Percentiles rank a stretch among this genome's conserved stretches.
These are phyloP conservation scores for Nigrograna mackinnonii DNA, from an alignment of 2,329 filamentous ascomycete genomes.

Conservation along the genomic window DNA sequence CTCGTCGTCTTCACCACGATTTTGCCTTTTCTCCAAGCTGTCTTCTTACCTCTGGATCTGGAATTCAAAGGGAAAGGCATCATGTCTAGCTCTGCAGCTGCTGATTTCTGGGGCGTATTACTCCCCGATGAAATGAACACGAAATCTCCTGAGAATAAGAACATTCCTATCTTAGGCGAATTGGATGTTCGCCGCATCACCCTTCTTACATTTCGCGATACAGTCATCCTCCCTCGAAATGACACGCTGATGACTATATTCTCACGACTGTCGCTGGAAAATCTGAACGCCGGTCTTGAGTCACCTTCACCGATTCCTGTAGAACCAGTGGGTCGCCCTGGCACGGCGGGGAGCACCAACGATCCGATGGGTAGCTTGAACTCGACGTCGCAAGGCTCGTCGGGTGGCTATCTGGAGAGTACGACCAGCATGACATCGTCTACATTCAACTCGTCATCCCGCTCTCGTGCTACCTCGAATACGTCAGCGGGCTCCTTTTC, in stretches of 20 bases:
- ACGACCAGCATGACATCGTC: slow-evolving; percentile 58
- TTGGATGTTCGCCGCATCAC: slow-evolving; percentile 90
- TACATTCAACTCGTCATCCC: slow-evolving; percentile 50
- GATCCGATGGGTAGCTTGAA: slow-evolving; percentile 70
- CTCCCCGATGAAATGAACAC: slow-evolving; percentile 52
- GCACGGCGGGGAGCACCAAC: slow-evolving; percentile 31
- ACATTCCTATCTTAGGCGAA: slow-evolving; percentile 53
- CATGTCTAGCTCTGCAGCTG: slow-evolving; percentile 76
- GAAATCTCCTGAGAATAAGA: slow-evolving; percentile 44
- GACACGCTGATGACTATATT: slow-evolving; percentile 89
- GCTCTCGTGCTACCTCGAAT: slow-evolving; percentile 84
- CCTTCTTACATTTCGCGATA: slow-evolving; percentile 84
- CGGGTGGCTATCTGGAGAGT: slow-evolving; percentile 76
- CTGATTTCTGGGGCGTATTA: slow-evolving; percentile 86
- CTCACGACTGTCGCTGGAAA: slow-evolving; percentile 85
- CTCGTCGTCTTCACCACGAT: slow-evolving; percentile 88
- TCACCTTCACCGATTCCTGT: slow-evolving; percentile 27
- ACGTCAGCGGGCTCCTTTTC: slow-evolving; percentile 61
- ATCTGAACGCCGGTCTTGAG: slow-evolving; percentile 54
- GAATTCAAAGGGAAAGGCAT: slow-evolving; percentile 90
- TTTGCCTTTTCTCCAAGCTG: slow-evolving; percentile 90
- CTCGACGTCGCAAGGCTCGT: slow-evolving; percentile 66
- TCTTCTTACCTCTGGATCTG: slow-evolving; percentile 89
- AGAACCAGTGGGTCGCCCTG: slow-evolving; percentile 22
- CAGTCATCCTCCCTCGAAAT: slow-evolving; percentile 84